Percentiles rank a stretch among this genome's conserved stretches.
These are phyloP conservation scores for Trichosporon sp. DNA, from an alignment of 1,284 basidiomycete species.

Conservation along the genomic window DNA sequence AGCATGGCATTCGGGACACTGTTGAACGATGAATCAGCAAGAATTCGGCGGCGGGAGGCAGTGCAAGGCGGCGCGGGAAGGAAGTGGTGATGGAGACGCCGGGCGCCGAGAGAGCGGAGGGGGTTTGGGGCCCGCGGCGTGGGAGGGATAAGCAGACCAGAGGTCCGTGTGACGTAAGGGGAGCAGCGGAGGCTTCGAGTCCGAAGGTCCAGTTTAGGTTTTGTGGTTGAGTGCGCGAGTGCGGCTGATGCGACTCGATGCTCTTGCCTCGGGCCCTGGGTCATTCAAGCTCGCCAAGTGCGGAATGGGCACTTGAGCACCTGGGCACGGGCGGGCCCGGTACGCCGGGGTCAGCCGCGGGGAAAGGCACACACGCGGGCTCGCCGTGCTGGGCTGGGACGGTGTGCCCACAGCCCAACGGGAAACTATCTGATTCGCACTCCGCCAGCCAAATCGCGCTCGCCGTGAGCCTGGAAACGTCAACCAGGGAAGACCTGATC, in stretches of 20 bases:
- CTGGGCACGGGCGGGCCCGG: not conserved
- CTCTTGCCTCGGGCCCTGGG: not conserved
- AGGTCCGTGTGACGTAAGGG: conserved; percentile 8
- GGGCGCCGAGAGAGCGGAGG: not conserved
- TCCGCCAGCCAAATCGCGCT: not conserved
- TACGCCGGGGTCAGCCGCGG: not conserved
- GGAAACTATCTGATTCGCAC: conserved; percentile 15
- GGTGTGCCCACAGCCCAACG: not conserved
- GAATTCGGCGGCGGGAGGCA: not conserved
- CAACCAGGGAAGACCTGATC: not conserved
- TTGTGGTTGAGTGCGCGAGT: not conserved
- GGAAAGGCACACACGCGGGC: not conserved
- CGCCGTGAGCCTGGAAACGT: conserved; percentile 11
- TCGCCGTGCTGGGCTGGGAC: not conserved
- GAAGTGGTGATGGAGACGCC: not conserved
- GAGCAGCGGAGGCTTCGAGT: not conserved
- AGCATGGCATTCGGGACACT: conserved; percentile 90
- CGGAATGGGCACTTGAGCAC: not conserved
- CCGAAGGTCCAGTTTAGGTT: not conserved
- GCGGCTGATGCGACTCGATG: too few species aligned
- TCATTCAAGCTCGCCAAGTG: not conserved
- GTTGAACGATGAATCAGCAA: conserved; percentile 23
- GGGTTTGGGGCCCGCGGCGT: not conserved
- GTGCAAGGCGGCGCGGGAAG: too few species aligned
- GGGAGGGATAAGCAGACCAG: not conserved